Evolutionary conservation across 1,139 yeast species (phyloP), one percentile per base, ranked within the genome.

Genomic region (Groenewaldozyma sp.): DNA sequence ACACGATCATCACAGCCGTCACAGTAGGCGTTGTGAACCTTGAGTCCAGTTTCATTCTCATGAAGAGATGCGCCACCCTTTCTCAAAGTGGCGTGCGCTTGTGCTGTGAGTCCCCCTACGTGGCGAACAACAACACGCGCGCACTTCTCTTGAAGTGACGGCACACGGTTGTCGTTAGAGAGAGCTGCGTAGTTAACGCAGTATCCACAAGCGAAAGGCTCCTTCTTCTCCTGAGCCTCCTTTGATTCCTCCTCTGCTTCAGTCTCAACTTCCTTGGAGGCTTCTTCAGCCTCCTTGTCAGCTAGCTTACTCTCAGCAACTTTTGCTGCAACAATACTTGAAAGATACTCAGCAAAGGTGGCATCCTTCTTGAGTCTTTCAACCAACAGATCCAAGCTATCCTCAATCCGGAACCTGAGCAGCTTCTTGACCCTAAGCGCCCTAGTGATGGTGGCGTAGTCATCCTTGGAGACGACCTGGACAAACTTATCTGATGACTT

Each of bases 401-500:
- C 41, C 24, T 34, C 27, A 9, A 47, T 45, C n/a, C 28, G 32
- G 27, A 50, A 51, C 24, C 41, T 28, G 31, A 51, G 43, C 33
- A 54, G 56, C 24, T 50, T 49, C 48, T 64, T 64, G 33, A 65
- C 70, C 26, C 53, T 47, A 29, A 65, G 46, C 19, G 76, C 71
- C 45, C 79, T 63, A 26, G 56, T 52, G 44, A 75, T 58, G 13
- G 70, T 60, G 46, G 60, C 66, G 53, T 70, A 74, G 46, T 74
- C 78, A 10, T 61, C 60, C 2, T 43, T 50, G 3, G 62, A 39
- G 29, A 63, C 65, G 51, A 75, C 61, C 7, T 59, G 48, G 3
- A 73, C 69, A 48, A 60, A 74, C 16, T 58, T 53, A 45, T 64
- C 65, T 37, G 60, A 59, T 6, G 51, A 45, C 43, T 48, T 53